These are phyloP conservation scores for Nicotiana paniculata DNA, from an alignment of 257 asterid species.

Conservation along the genomic window DNA sequence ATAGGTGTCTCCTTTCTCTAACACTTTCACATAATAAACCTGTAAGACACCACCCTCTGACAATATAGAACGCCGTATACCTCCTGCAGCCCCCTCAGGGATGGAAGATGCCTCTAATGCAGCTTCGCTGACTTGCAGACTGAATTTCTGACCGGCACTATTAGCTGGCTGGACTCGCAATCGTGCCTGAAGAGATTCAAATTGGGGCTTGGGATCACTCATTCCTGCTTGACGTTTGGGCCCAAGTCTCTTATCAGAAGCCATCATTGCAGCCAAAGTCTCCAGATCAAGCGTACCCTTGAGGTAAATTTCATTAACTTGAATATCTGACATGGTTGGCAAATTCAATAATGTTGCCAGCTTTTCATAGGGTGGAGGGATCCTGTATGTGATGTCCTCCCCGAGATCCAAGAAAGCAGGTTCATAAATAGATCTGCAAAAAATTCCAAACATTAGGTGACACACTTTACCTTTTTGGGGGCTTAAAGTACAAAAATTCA, in stretches of 20 bases:
- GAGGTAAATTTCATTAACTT: conserved; percentile 83
- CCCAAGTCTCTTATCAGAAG: conserved; percentile 58
- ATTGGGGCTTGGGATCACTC: conserved; percentile 68
- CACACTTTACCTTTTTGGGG: not conserved
- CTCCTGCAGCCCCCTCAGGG: conserved; percentile 97
- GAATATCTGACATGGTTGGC: conserved; percentile 74
- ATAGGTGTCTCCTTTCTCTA: conserved; percentile 97
- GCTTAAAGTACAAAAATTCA: not conserved
- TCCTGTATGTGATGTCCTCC: conserved; percentile 82
- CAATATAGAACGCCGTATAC: conserved; percentile 68
- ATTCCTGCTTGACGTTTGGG: conserved; percentile 55
- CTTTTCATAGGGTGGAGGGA: conserved; percentile 87
- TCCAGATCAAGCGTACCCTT: conserved; percentile 98
- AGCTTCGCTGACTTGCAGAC: conserved; percentile 69
- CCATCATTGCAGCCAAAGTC: conserved; percentile 92
- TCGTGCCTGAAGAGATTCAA: conserved; percentile 86
- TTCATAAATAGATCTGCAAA: conserved; percentile 69
- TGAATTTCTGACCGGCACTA: conserved; percentile 50
- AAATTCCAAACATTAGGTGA: not conserved
- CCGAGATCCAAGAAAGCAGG: conserved; percentile 90
- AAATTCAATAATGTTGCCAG: conserved; percentile 58
- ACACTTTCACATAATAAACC: conserved; percentile 86
- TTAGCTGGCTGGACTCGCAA: conserved; percentile 48
- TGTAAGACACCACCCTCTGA: conserved; percentile 87
- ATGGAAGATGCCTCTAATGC: conserved; percentile 65